Evolutionary conservation across 371 early-diverging fungal species (phyloP).

Genomic region (Rhizoclosmatium hyalinum): DNA sequence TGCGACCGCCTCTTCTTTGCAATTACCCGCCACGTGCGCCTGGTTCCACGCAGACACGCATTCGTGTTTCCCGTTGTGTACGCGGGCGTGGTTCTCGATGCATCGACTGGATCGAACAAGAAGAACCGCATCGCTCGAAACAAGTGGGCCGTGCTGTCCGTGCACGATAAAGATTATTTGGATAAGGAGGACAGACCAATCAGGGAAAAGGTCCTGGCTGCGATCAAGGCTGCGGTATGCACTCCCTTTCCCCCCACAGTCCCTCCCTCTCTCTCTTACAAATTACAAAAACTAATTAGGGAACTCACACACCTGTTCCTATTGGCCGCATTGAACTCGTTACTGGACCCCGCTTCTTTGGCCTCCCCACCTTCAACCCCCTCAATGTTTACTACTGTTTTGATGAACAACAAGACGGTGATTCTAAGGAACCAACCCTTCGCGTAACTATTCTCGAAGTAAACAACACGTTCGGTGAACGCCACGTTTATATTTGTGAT

Average conservation of each 20-base stretch:
- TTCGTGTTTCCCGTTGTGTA: conserved; percentile 60
- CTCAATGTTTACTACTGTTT: conserved; percentile 58
- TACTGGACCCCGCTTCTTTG: conserved; percentile 58
- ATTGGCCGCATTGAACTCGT: conserved; percentile 48
- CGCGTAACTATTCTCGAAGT: conserved; percentile 54
- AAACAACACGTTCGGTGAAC: conserved; percentile 67
- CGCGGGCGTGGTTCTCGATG: conserved; percentile 52
- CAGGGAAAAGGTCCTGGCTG: background rate
- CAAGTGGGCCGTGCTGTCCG: conserved; percentile 29
- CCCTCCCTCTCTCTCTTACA: too few relatives aligned
- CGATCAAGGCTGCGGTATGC: background rate
- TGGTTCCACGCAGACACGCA: conserved; percentile 47
- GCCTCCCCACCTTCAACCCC: conserved; percentile 59
- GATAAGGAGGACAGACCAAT: background rate
- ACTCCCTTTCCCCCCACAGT: background rate
- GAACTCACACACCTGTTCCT: background rate
- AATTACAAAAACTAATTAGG: background rate
- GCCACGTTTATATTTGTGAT: conserved; percentile 56
- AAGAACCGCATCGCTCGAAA: conserved; percentile 47
- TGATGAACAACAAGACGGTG: background rate
- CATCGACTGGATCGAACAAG: conserved; percentile 15
- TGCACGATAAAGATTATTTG: conserved; percentile 37
- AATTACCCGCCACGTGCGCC: conserved; percentile 53
- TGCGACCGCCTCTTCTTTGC: conserved; percentile 40
- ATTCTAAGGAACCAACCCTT: conserved; percentile 21